Base-by-base conservation (phyloP, 768 basidiomycete genomes). In the Multifurca ochricompacta region DNA sequence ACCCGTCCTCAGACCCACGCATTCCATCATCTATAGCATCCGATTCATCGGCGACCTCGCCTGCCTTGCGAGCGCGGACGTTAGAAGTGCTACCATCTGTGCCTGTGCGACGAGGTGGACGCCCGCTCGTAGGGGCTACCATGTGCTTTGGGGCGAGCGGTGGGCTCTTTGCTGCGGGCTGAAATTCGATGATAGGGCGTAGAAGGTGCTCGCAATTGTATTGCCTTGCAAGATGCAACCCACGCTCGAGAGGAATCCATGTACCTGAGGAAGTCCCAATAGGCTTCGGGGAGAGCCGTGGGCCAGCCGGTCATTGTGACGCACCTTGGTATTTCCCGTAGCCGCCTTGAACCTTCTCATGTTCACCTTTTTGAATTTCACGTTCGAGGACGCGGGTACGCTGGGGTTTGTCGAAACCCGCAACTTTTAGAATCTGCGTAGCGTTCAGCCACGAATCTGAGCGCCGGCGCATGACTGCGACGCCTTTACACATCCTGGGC, bases 271-370 rank as follows among this genome's bases (percentile, higher is more conserved):
- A 25, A 16, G n/a, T 39, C 32, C 39, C 27, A 31, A 43, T 51
- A 23, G 10, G 35, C 37, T 19, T n/a, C 13, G n/a, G 47, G 14
- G 59, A 30, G 27, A 28, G 27, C 5, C 18, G 25, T 2, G 36
- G 3, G 47, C 11, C 16, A 9, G 36, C 30, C 35, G 14, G 32
- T 18, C 30, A 43, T 25, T 18, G 48, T n/a, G 64, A 46, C 79
- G 59, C 47, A 94, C 96, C 96, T 77, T 99, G 96, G 67, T 98
- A 98, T 71, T 99, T 99, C 62, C 96, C 96, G 69, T 98, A 99
- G 2, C 96, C 96, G 21, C 96, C 96, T 69, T 99, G 96, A 0
- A 99, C 94, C 68, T 99, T 99, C 71, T 98, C 95, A 69, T 99
- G 96, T 63, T 92, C 90, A 25, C 94, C 96, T 68, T 98, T 98